Conservation (phyloP, 1,284 basidiomycete species). For the Xanthoconium separans region DNA sequence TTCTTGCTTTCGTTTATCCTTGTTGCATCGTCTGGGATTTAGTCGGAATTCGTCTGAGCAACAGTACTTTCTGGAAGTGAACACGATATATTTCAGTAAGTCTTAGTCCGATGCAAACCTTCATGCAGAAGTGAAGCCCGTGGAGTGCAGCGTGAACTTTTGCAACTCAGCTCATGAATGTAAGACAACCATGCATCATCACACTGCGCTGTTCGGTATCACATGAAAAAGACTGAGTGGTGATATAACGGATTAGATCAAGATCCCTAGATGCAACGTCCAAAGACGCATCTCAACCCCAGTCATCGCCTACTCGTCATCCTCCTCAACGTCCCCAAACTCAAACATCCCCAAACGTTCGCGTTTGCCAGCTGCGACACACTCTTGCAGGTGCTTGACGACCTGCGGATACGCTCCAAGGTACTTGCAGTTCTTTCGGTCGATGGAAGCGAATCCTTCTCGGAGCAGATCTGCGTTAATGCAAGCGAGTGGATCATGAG, state of each 20-base stretch:
- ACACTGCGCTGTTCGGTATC: not conserved
- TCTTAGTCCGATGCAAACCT: no score
- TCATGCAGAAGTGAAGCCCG: no score
- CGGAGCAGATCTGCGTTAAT: conserved; percentile 82
- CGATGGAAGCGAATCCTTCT: conserved; percentile 77
- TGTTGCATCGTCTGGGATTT: no score
- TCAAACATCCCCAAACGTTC: conserved; percentile 86
- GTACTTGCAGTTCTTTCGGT: conserved; percentile 78
- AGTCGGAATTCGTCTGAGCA: no score
- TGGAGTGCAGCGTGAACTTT: not conserved
- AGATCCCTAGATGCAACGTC: conserved; percentile 11
- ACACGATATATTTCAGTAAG: no score
- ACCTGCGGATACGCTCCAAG: conserved; percentile 69
- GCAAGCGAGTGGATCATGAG: conserved; percentile 70
- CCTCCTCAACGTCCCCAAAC: conserved; percentile 81
- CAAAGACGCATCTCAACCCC: conserved; percentile 14
- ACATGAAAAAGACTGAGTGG: conserved; percentile 2
- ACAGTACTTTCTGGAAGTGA: no score
- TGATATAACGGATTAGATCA: conserved; percentile 17
- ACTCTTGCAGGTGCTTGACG: conserved; percentile 63
- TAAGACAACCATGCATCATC: not conserved
- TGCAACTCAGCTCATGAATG: conserved; percentile 1
- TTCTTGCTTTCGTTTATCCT: no score
- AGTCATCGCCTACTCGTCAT: conserved; percentile 45
- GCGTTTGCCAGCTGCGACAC: conserved; percentile 66